A percentile compares a stretch with the other conserved stretches of the same genome.
Evolutionary conservation across 192 early-diverging fungal species (phyloP).

Genomic region (Mortierella claussenii): DNA sequence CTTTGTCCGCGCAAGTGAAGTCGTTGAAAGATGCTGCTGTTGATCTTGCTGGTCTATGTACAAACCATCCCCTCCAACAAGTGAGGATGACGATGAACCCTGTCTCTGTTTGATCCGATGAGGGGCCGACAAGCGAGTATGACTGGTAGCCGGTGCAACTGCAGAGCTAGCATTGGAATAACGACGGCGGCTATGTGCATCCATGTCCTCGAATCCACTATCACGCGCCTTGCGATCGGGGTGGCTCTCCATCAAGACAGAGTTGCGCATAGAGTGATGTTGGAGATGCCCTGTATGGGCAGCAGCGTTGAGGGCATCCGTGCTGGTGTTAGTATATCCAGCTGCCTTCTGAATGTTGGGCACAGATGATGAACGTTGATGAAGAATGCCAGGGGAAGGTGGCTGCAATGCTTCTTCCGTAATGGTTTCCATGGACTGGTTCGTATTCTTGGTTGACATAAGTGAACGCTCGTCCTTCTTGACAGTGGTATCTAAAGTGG

Average conservation of each 20-base stretch:
- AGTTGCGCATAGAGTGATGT: not conserved
- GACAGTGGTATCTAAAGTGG: not conserved
- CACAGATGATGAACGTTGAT: constrained; percentile 10
- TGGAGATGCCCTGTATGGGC: not conserved
- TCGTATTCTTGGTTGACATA: too few species aligned
- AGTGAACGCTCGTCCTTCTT: constrained; percentile 1
- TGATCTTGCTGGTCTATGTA: constrained; percentile 8
- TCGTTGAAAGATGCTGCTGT: not conserved
- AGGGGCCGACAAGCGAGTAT: not conserved
- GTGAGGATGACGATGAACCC: constrained; percentile 3
- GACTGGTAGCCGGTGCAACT: not conserved
- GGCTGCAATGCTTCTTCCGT: too few species aligned
- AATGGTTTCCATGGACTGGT: too few species aligned
- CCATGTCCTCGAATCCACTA: constrained; percentile 25
- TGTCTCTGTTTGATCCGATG: not conserved
- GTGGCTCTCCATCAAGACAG: not conserved
- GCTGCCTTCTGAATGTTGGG: not conserved
- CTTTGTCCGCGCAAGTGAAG: not conserved
- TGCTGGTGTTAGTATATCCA: not conserved
- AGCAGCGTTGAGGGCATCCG: not conserved
- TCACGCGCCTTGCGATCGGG: constrained; percentile 18
- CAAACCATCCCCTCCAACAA: not conserved
- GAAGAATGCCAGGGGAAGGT: not conserved
- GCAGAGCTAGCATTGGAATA: constrained; percentile 11
- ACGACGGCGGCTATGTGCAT: constrained; percentile 8